Evolutionary conservation across 164 flowering plant genomes (phyloP).

Genomic region (Tetracentron sinense): DNA sequence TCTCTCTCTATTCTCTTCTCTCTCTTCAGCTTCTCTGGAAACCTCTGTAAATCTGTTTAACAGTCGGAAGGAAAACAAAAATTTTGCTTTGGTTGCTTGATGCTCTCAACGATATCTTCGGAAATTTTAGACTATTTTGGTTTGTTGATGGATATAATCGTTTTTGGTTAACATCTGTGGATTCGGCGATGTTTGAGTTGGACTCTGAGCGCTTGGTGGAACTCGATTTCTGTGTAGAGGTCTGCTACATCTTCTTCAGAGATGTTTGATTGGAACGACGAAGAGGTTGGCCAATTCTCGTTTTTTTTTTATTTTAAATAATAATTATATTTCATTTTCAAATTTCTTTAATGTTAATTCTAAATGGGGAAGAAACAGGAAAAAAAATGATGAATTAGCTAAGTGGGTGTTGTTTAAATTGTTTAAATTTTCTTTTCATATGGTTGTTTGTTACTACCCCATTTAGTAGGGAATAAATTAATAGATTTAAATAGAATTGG

Average conservation of each 20-base stretch:
- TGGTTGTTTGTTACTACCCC: too few relatives aligned
- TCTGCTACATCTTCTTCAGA: conserved; percentile 23
- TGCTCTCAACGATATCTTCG: neutral
- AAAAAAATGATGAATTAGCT: too few relatives aligned
- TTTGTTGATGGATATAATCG: neutral
- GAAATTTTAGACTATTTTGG: neutral
- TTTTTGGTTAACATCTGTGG: neutral
- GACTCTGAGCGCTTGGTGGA: conserved; percentile 9
- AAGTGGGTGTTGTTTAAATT: too few relatives aligned
- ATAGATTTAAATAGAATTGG: too few relatives aligned
- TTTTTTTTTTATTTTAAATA: conserved; percentile 7
- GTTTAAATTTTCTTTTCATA: too few relatives aligned
- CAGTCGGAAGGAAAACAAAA: neutral
- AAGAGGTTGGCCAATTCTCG: conserved; percentile 39
- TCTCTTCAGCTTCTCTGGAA: neutral
- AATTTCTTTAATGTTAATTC: neutral
- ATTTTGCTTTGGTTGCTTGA: neutral
- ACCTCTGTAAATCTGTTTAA: neutral
- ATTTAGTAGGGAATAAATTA: too few relatives aligned
- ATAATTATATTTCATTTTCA: neutral
- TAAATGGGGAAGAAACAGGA: neutral
- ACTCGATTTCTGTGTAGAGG: conserved; percentile 17
- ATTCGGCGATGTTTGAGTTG: conserved; percentile 33
- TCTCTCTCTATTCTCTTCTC: neutral
- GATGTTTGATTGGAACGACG: conserved; percentile 90